Conservation (phyloP, 305 asterid genomes). For the Striga hermonthica region DNA sequence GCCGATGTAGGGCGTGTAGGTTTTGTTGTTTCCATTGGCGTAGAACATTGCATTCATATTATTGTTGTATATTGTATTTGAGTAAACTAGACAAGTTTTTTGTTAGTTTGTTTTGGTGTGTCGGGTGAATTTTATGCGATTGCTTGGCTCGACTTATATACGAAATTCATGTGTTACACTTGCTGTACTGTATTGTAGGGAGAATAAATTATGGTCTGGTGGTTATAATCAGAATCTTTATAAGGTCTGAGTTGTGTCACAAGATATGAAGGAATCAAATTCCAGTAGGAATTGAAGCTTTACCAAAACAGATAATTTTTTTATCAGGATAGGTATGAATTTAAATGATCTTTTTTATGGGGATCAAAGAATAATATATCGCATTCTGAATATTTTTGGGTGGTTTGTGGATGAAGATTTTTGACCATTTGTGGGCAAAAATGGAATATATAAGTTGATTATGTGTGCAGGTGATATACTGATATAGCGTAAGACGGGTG, state of each 20-base stretch:
- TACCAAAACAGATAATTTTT: too few relatives aligned
- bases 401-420: too few relatives aligned
- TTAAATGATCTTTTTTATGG: too few relatives aligned
- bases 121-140: background rate
- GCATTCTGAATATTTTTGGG: too few relatives aligned
- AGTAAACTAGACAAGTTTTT: background rate
- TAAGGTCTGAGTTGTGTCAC: slow-evolving; percentile 19
- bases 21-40: slow-evolving; percentile 20
- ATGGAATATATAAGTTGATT: too few relatives aligned
- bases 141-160: slow-evolving; percentile 29
- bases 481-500: too few relatives aligned
- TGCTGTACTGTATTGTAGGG: background rate
- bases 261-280: slow-evolving; percentile 38
- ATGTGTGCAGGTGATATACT: too few relatives aligned
- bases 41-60: slow-evolving; percentile 28
- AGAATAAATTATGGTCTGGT: slow-evolving; percentile 23
- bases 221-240: slow-evolving; percentile 32
- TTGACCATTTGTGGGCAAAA: too few relatives aligned
- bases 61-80: background rate
- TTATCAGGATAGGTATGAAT: too few relatives aligned
- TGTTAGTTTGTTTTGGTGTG: background rate
- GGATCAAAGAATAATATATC: too few relatives aligned
- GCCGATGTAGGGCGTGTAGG: background rate
- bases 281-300: slow-evolving; percentile 30
- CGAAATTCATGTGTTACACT: background rate